Evolutionary conservation across 495 filamentous ascomycete species (phyloP).

Genomic region (Penicillium robsamsonii): DNA sequence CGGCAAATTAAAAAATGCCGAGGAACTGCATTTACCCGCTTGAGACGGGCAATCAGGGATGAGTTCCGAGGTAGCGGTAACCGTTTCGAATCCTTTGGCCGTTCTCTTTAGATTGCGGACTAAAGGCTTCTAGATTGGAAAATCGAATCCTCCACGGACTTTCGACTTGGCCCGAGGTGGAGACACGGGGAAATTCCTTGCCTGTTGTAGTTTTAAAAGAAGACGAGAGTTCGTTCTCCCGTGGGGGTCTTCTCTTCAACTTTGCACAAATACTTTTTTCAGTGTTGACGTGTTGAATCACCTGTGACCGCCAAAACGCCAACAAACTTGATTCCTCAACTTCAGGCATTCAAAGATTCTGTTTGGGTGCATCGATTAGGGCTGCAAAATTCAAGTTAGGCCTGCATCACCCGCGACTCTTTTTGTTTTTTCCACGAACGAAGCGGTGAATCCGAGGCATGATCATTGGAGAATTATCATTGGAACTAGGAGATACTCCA

Average conservation of each 20-base stretch:
- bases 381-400: conserved; percentile 5
- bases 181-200: conserved; percentile 2
- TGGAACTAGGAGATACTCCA: conserved; percentile 7
- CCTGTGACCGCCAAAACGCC: conserved; percentile 13
- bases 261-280: background rate
- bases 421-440: background rate
- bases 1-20: conserved; percentile 1
- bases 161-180: conserved; percentile 7
- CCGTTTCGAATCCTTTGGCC: conserved; percentile 4
- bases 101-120: background rate
- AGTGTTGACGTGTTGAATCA: conserved; percentile 21
- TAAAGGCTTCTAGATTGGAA: background rate
- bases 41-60: background rate
- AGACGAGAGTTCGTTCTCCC: conserved; percentile 3
- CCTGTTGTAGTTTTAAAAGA: background rate
- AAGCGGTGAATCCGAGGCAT: conserved; percentile 18
- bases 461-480: conserved; percentile 13
- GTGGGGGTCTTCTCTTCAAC: background rate
- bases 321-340: background rate
- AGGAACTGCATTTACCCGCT: conserved; percentile 13
- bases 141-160: conserved; percentile 3
- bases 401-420: background rate
- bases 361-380: conserved; percentile 9
- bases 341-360: conserved; percentile 4
- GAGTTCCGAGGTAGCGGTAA: conserved; percentile 5